Evolutionary conservation across 2,329 filamentous ascomycete species (phyloP).

Genomic region (Sporothrix dimorphospora): DNA sequence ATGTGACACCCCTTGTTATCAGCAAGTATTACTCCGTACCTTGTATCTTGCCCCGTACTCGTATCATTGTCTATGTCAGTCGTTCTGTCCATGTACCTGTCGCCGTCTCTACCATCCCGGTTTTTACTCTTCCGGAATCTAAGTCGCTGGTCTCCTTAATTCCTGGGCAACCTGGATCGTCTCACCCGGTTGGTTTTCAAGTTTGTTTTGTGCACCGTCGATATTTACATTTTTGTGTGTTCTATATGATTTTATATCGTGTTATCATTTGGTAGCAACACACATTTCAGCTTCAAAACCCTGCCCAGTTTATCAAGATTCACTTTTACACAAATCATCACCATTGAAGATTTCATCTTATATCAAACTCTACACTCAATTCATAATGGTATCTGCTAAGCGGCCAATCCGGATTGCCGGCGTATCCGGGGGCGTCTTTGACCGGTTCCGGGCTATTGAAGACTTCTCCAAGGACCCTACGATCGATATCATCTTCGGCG

Average conservation of each 20-base stretch:
- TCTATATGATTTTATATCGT: too few relatives aligned
- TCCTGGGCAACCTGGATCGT: not conserved
- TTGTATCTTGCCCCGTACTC: not conserved
- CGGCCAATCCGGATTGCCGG: slow-evolving; percentile 11
- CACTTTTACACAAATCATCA: not conserved
- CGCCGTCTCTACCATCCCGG: not conserved
- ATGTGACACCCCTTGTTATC: not conserved
- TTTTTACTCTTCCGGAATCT: not conserved
- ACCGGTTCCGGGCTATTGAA: slow-evolving; percentile 18
- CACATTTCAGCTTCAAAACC: too few relatives aligned
- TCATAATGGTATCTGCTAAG: not conserved
- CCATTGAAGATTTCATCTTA: not conserved
- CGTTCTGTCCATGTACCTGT: not conserved
- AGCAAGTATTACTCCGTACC: not conserved
- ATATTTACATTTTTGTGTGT: too few relatives aligned
- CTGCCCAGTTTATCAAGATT: too few relatives aligned
- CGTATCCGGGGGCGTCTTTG: slow-evolving; percentile 14
- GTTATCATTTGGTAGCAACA: too few relatives aligned
- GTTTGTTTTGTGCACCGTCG: too few relatives aligned
- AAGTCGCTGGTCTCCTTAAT: not conserved
- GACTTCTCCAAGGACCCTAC: slow-evolving; percentile 15
- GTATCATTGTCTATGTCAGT: not conserved
- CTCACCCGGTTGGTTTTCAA: not conserved
- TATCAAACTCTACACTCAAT: not conserved
- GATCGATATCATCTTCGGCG: slow-evolving; percentile 18